Base-by-base conservation (phyloP, 192 early-diverging fungal species). In the Powellomyces hirtus region DNA sequence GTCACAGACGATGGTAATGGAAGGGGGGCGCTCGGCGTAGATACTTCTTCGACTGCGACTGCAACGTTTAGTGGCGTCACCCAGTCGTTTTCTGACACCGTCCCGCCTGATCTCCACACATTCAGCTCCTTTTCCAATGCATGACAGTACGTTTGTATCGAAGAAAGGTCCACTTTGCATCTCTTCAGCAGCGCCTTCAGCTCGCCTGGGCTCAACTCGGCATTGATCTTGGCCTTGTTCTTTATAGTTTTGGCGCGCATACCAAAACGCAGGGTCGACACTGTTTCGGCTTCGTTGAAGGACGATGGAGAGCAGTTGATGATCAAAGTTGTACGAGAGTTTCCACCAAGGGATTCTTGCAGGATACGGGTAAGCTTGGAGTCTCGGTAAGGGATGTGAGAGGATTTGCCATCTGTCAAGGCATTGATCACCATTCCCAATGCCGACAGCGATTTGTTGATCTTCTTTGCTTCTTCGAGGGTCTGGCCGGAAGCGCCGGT, bases 161-260 rank as follows among this genome's bases (percentile, higher is more conserved):
- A 82, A 18, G 91, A 78, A 27, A 90, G 81, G 66, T 96, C 90
- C 1, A 81, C 72, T 64, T 96, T 95, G 42, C 90, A 85, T 74
- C 90, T 92, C 78, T 96, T 98, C 67, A 99, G 85, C 61, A 97
- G 78, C 1, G 81, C 81, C 83, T 99, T 99, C 77, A 99, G 91
- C 75, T 99, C 98, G 16, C 89, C 88, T 2, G 94, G 89, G 51
- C 89, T 91, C 52, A 97, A 87, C 77, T 99, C 98, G 59, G 93
- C 90, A 77, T 99, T 99, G 75, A 99, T 86, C 85, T 94, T 96
- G 76, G 98, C 96, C 86, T 98, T 98, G 87, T 99, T 99, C 89
- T 97, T 97, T 80, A 99, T 99, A 63, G 91, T 90, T 84, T 99
- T 99, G 57, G 98, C 98, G 70, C 80, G 87, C 84, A 94, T 95